These are phyloP conservation scores for Lathyrus sativus DNA, from an alignment of 306 rosid species.

Conservation along the genomic window DNA sequence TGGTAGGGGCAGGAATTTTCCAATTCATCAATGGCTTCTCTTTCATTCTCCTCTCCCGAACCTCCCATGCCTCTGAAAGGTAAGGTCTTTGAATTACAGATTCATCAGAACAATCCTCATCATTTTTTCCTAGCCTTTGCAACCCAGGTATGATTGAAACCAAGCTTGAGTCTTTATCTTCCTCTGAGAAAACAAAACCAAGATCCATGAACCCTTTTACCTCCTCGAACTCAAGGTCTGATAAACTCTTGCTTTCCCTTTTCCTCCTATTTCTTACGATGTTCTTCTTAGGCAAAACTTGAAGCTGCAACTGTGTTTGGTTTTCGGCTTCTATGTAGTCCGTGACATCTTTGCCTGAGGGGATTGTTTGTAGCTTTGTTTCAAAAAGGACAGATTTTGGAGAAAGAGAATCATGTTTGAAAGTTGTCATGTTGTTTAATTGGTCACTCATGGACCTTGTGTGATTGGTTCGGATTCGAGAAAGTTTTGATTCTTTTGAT, in stretches of 20 bases:
- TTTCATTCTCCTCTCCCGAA: conserved; percentile 47
- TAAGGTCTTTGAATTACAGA: conserved; percentile 68
- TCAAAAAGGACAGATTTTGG: conserved; percentile 52
- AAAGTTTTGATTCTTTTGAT: conserved; percentile 41
- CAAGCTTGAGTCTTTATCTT: conserved; percentile 75
- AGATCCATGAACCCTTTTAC: conserved; percentile 88
- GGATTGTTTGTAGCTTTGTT: conserved; percentile 53
- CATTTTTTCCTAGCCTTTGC: conserved; percentile 65
- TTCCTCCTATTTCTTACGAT: conserved; percentile 29
- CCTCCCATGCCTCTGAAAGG: conserved; percentile 87
- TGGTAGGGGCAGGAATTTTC: conserved; percentile 58
- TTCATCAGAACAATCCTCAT: conserved; percentile 30
- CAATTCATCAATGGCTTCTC: conserved; percentile 63
- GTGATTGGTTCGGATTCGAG: conserved; percentile 37
- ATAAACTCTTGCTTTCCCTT: conserved; percentile 68
- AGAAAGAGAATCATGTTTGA: conserved; percentile 42
- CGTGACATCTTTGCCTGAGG: conserved; percentile 54
- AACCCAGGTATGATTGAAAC: conserved; percentile 84
- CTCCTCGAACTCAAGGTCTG: conserved; percentile 87
- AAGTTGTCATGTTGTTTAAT: conserved; percentile 52
- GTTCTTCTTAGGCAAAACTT: conserved; percentile 38
- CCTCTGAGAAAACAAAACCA: conserved; percentile 84
- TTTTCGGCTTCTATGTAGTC: conserved; percentile 35
- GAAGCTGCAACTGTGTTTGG: conserved; percentile 28
- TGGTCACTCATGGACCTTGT: conserved; percentile 75